These are phyloP conservation scores for Hyaloraphidium curvatum DNA, from an alignment of 192 early-diverging fungal species.

Conservation along the genomic window DNA sequence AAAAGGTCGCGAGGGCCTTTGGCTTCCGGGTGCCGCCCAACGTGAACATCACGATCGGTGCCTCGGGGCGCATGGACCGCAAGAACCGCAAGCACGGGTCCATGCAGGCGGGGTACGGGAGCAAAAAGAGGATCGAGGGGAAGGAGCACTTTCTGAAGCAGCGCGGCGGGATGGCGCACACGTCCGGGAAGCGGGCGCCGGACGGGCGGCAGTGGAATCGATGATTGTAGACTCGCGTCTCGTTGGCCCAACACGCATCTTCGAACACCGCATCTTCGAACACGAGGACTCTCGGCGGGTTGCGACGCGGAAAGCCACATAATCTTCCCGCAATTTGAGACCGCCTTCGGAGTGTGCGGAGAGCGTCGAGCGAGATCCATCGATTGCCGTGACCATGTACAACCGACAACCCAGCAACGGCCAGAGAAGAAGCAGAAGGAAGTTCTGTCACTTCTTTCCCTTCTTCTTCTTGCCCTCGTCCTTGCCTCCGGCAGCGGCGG, in stretches of 20 bases:
- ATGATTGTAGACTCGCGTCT: too few relatives aligned
- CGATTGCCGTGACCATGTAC: background rate
- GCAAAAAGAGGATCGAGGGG: constrained; percentile 6
- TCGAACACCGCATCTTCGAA: background rate
- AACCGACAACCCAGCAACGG: background rate
- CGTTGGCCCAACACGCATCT: background rate
- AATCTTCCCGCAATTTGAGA: too few relatives aligned
- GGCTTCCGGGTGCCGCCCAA: constrained; percentile 90
- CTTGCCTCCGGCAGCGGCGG: constrained; percentile 2
- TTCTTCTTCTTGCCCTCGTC: background rate
- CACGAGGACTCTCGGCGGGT: too few relatives aligned
- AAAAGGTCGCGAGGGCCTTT: constrained; percentile 82
- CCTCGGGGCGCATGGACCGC: constrained; percentile 1
- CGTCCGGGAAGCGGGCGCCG: background rate
- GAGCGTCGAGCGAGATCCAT: too few relatives aligned
- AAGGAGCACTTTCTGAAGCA: constrained; percentile 10
- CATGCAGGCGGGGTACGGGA: constrained; percentile 5
- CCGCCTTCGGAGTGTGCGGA: too few relatives aligned
- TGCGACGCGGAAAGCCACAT: too few relatives aligned
- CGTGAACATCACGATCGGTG: constrained; percentile 43
- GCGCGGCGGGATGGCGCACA: background rate
- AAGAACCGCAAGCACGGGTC: constrained; percentile 1
- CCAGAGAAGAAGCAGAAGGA: background rate
- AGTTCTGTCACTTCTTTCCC: constrained; percentile 1
- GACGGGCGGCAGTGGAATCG: constrained; percentile 7